phyloP scores from a whole-genome alignment of 2,329 filamentous ascomycete genomes.

The Beauveria rudraprayagi region DNA sequence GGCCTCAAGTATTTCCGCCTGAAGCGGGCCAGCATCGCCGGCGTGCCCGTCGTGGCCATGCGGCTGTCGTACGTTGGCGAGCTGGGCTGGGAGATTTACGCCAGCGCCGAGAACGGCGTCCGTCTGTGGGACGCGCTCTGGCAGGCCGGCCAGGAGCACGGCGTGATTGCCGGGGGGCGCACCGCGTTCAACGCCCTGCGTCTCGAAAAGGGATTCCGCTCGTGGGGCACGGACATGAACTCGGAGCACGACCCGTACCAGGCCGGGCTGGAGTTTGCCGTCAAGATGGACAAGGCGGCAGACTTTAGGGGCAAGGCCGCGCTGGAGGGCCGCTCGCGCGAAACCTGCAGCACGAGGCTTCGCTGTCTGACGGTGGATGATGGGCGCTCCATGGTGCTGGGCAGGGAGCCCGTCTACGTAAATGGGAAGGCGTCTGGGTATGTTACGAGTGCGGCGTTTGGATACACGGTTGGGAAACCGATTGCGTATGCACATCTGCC shows the following conservation, averaged over 20 bases:
- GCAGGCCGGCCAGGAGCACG: constrained; percentile 44
- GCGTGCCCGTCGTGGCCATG: constrained; percentile 48
- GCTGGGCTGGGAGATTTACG: constrained; percentile 54
- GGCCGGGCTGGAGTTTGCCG: constrained; percentile 44
- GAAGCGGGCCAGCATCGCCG: constrained; percentile 40
- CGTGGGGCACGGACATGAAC: constrained; percentile 50
- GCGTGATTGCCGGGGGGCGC: constrained; percentile 50
- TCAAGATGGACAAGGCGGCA: constrained; percentile 37
- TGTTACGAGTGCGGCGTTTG: constrained; percentile 53
- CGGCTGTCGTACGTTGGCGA: constrained; percentile 55
- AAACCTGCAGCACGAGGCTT: constrained; percentile 27
- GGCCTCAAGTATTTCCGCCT: constrained; percentile 42
- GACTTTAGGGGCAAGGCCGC: constrained; percentile 45
- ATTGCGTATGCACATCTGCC: constrained; percentile 53
- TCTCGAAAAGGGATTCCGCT: constrained; percentile 51
- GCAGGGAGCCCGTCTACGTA: constrained; percentile 53
- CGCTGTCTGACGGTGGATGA: constrained; percentile 49
- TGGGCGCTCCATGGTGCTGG: constrained; percentile 46
- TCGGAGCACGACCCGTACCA: constrained; percentile 54
- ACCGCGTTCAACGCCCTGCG: constrained; percentile 50
- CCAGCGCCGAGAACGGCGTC: constrained; percentile 49
- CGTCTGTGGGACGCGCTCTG: constrained; percentile 51
- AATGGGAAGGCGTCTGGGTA: constrained; percentile 43
- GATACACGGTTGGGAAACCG: constrained; percentile 49
- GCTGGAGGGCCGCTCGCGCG: constrained; percentile 32